These are phyloP conservation scores for Ogataea haglerorum DNA, from an alignment of 805 yeast species.

Conservation along the genomic window DNA sequence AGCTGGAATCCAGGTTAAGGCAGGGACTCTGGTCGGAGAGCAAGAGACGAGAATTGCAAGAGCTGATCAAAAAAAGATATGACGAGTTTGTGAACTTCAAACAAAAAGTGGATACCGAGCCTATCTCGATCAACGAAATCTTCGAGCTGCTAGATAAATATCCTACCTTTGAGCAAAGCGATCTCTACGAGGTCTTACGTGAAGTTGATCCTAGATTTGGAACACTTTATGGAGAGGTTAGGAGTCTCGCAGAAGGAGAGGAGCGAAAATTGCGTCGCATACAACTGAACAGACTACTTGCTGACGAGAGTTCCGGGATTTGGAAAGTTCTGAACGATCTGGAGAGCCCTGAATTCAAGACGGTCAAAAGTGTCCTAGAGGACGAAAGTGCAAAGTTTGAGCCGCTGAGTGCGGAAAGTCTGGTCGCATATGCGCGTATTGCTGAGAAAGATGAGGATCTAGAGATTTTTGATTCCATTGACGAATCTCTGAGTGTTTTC, in stretches of 20 bases:
- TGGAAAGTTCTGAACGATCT: slow-evolving; percentile 24
- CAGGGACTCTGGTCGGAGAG: not conserved
- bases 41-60: slow-evolving; percentile 1
- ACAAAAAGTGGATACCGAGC: slow-evolving; percentile 5
- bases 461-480: not conserved
- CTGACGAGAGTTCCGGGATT: slow-evolving; percentile 20
- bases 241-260: slow-evolving; percentile 19
- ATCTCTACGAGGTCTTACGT: slow-evolving; percentile 21
- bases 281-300: slow-evolving; percentile 17
- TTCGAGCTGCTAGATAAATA: slow-evolving; percentile 10
- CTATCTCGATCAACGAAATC: slow-evolving; percentile 3
- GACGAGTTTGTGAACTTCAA: slow-evolving; percentile 7
- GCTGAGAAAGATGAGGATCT: not conserved
- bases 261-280: slow-evolving; percentile 17
- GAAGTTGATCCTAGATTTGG: slow-evolving; percentile 27
- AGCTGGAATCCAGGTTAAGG: not conserved
- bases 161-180: slow-evolving; percentile 20
- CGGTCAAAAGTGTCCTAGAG: slow-evolving; percentile 17
- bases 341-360: slow-evolving; percentile 16
- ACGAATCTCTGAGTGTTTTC: slow-evolving; percentile 1
- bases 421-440: not conserved
- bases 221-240: slow-evolving; percentile 18
- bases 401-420: not conserved
- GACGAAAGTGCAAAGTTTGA: slow-evolving; percentile 2
- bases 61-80: slow-evolving; percentile 4